Percentiles rank a stretch among this genome's conserved stretches.
phyloP scores from a whole-genome alignment of 2,329 filamentous ascomycete species.

The Botryotinia convoluta region DNA sequence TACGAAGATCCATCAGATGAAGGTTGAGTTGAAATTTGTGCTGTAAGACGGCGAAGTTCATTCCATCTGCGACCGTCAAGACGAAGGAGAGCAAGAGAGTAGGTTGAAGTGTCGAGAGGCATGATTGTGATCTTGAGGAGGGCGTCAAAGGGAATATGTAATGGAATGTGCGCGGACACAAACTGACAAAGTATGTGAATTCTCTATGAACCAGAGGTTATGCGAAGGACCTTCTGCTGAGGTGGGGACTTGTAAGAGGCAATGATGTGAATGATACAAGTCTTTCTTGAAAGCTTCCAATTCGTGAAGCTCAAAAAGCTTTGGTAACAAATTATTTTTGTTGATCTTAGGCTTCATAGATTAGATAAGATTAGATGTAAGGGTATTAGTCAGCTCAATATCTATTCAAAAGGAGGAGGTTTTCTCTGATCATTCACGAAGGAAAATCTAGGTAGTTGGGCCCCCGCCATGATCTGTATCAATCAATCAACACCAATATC shows the following conservation, averaged over 20 bases:
- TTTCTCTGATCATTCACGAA: background rate
- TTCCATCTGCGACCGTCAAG: constrained; percentile 92
- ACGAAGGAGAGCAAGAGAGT: constrained; percentile 79
- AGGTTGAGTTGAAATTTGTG: constrained; percentile 87
- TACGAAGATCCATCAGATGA: constrained; percentile 91
- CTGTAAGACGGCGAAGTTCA: constrained; percentile 84
- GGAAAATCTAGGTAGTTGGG: background rate
- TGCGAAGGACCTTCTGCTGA: background rate
- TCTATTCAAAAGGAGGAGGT: background rate
- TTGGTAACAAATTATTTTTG: constrained; percentile 11
- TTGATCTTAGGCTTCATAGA: background rate
- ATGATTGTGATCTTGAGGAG: constrained; percentile 40
- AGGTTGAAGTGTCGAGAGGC: constrained; percentile 93
- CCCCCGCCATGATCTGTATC: background rate
- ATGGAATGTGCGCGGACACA: background rate
- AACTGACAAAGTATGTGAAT: background rate
- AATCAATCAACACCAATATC: background rate
- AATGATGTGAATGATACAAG: background rate
- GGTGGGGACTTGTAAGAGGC: background rate
- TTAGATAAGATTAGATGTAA: constrained; percentile 7
- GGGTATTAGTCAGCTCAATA: background rate
- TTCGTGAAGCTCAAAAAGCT: constrained; percentile 2
- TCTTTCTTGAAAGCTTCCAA: constrained; percentile 1
- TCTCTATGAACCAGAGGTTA: too few species aligned
- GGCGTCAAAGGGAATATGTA: background rate